These are phyloP conservation scores for Aspergillus bridgeri DNA, from an alignment of 495 filamentous ascomycete species.

Conservation along the genomic window DNA sequence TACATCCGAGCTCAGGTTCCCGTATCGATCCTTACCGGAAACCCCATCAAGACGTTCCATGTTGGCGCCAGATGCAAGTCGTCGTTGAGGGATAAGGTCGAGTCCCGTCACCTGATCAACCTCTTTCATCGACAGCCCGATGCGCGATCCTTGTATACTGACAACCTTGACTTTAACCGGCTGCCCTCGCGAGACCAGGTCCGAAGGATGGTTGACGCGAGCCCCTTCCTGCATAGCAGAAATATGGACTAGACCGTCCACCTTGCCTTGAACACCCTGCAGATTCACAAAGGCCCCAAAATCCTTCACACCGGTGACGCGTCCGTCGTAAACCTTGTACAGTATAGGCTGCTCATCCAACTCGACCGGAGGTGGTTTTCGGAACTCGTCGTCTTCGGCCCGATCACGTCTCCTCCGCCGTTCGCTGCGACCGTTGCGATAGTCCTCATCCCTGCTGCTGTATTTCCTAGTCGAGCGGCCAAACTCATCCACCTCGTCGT, in stretches of 20 bases:
- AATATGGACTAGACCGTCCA: constrained; percentile 94
- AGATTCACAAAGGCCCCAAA: constrained; percentile 96
- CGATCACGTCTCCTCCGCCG: constrained; percentile 39
- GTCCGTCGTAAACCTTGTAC: constrained; percentile 87
- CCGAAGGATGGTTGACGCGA: constrained; percentile 87
- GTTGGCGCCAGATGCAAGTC: constrained; percentile 89
- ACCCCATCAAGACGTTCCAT: constrained; percentile 71
- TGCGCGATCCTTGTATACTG: constrained; percentile 74
- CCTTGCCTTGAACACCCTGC: constrained; percentile 78
- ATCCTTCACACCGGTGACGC: constrained; percentile 87
- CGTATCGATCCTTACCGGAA: constrained; percentile 50
- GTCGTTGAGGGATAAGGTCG: constrained; percentile 76
- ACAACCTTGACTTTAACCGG: constrained; percentile 89
- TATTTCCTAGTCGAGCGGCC: constrained; percentile 46
- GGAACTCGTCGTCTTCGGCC: constrained; percentile 62
- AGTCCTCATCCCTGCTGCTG: constrained; percentile 38
- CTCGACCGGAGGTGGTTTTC: constrained; percentile 70
- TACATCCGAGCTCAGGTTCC: constrained; percentile 53
- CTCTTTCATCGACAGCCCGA: constrained; percentile 95
- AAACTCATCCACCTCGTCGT: constrained; percentile 63
- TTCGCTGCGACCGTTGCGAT: constrained; percentile 39
- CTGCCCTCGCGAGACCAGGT: constrained; percentile 77
- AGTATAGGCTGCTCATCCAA: constrained; percentile 76
- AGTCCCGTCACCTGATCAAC: constrained; percentile 88
- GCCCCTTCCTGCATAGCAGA: constrained; percentile 86